These are phyloP conservation scores for Hortiboletus campestris DNA, from an alignment of 768 basidiomycete genomes.

Conservation along the genomic window DNA sequence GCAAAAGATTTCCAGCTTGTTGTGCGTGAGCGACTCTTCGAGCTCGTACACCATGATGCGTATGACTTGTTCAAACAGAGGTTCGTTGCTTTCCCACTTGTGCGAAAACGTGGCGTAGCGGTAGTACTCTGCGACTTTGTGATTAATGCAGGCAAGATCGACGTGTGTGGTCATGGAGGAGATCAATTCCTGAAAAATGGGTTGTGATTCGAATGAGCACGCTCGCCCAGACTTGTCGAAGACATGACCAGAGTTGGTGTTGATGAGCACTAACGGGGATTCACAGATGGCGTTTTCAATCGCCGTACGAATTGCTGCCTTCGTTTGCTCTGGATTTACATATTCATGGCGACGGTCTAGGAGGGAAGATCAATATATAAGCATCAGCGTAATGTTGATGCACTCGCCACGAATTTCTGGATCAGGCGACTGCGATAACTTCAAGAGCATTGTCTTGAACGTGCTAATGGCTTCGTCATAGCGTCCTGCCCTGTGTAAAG, in stretches of 20 bases:
- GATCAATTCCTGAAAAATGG: background rate
- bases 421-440: background rate
- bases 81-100: background rate
- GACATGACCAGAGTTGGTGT: conserved; percentile 2
- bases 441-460: conserved; percentile 3
- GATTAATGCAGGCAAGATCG: background rate
- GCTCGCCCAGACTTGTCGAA: background rate
- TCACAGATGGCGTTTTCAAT: conserved; percentile 1
- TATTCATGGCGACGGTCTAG: background rate
- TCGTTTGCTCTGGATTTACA: background rate
- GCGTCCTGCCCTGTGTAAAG: background rate
- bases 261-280: conserved; percentile 1
- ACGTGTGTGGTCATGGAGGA: too few species aligned
- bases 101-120: background rate
- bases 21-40: background rate
- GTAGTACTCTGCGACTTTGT: background rate
- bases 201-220: background rate
- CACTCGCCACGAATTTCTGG: background rate
- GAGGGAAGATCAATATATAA: background rate
- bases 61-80: background rate
- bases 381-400: too few species aligned
- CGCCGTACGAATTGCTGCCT: background rate
- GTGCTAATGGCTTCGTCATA: background rate
- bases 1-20: background rate
- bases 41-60: background rate